These are phyloP conservation scores for Garcia nutans DNA, from an alignment of 345 rosid genomes.

Conservation along the genomic window DNA sequence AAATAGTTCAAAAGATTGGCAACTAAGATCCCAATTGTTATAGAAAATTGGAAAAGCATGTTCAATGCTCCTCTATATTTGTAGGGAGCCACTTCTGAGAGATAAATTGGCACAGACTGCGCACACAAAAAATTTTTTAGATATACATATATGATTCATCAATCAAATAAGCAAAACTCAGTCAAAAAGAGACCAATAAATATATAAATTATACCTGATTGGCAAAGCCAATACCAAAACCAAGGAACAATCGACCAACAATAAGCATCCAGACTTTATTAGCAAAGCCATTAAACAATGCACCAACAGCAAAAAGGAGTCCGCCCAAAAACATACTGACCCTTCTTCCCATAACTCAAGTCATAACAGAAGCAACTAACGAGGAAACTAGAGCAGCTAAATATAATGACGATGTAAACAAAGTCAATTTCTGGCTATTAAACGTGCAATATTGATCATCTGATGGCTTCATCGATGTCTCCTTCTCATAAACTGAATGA, in stretches of 20 bases:
- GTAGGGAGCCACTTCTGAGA: slow-evolving; percentile 36
- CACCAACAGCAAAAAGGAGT: slow-evolving; percentile 29
- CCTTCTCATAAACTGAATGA: slow-evolving; percentile 28
- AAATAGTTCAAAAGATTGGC: slow-evolving; percentile 32
- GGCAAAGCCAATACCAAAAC: slow-evolving; percentile 38
- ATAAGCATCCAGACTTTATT: slow-evolving; percentile 29
- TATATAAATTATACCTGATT: slow-evolving; percentile 39
- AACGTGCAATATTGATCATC: slow-evolving; percentile 43
- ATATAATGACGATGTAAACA: slow-evolving; percentile 45
- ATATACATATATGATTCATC: no score
- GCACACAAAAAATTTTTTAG: no score
- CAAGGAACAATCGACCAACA: slow-evolving; percentile 36
- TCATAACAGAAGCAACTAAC: slow-evolving; percentile 6
- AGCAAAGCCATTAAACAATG: slow-evolving; percentile 33
- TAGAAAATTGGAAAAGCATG: slow-evolving; percentile 28
- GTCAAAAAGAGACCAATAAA: no score
- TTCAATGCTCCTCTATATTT: slow-evolving; percentile 33
- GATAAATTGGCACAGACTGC: slow-evolving; percentile 36
- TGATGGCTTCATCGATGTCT: slow-evolving; percentile 16
- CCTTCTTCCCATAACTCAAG: slow-evolving; percentile 21
- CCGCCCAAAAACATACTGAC: slow-evolving; percentile 29
- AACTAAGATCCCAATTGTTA: slow-evolving; percentile 31
- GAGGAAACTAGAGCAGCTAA: slow-evolving; percentile 39
- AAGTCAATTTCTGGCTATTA: slow-evolving; percentile 30
- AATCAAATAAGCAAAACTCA: background rate